Base-by-base conservation (phyloP, 768 basidiomycete species). In the Cubamyces lactineus region DNA sequence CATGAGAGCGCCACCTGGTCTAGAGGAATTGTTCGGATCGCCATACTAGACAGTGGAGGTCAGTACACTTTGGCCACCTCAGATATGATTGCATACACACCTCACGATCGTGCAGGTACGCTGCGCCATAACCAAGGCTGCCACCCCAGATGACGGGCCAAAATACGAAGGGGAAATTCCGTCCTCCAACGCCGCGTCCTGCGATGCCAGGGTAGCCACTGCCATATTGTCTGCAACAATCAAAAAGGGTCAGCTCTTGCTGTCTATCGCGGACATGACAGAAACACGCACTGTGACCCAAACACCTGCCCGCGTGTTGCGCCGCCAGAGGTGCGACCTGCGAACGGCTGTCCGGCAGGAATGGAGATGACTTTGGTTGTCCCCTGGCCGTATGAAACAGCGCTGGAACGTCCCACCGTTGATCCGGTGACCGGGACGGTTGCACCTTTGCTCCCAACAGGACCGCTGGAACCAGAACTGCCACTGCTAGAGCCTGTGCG, bases 141-240 rank as follows among this genome's bases (percentile, higher is more conserved):
- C 73, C 73, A 2, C 73, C 75, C 82, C 84, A 88, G 0, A 79
- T 78, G 11, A 88, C 43, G 7, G 87, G 87, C 86, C 87, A 89
- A 74, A 80, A 89, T 63, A 78, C 78, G 69, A 86, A 89, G 0
- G 88, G 88, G 68, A 89, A 88, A 2, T 77, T 78, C 0, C 79
- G 78, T 0, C 80, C 79, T 0, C 64, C 46, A 17, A 86, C 83
- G 15, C 85, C 84, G 3, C 77, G 76, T 7, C 76, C 75, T 3
- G 67, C 2, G 5, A 77, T 24, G 1, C 83, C 82, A 39, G 86
- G 86, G 67, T 88, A 88, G 2, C 87, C 87, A 63, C 85, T 87
- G 6, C 86, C 87, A 62, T 87, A 88, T 3, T 68, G 61, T 30
- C 86, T 87, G 57, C 4, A 46, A 42, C 5, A 11, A 38, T 17